Evolutionary conservation across 257 asterid genomes (phyloP).

Genomic region (Petunia axillaris): DNA sequence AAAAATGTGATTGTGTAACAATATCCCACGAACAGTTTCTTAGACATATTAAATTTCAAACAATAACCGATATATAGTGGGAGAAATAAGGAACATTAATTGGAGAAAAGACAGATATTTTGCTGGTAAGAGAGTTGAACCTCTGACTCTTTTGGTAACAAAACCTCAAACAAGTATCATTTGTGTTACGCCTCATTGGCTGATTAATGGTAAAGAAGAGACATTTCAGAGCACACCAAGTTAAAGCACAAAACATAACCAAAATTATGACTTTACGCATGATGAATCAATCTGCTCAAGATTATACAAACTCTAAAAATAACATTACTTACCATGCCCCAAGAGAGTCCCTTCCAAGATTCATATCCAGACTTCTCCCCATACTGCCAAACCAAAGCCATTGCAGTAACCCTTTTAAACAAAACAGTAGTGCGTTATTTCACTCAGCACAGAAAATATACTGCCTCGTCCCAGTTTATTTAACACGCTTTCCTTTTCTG

Average conservation of each 20-base stretch:
- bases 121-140: not conserved
- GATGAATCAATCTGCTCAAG: not conserved
- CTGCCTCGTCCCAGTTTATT: not conserved
- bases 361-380: conserved; percentile 83
- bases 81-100: not conserved
- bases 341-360: conserved; percentile 98
- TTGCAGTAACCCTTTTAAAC: conserved; percentile 75
- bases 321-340: conserved; percentile 92
- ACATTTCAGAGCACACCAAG: not conserved
- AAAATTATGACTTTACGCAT: not conserved
- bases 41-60: not conserved
- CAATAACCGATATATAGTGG: not conserved
- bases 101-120: not conserved
- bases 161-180: not conserved
- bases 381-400: conserved; percentile 97
- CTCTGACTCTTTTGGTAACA: not conserved
- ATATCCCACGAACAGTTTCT: not conserved
- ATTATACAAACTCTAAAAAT: not conserved
- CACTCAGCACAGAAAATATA: not conserved
- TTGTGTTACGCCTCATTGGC: conserved; percentile 9
- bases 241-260: not conserved
- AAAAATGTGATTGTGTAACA: not conserved
- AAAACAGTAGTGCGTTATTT: not conserved
- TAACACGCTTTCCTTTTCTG: not conserved
- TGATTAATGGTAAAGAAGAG: not conserved